Conservation (phyloP, 2,329 filamentous ascomycete genomes). For the Blastomyces silverae region DNA sequence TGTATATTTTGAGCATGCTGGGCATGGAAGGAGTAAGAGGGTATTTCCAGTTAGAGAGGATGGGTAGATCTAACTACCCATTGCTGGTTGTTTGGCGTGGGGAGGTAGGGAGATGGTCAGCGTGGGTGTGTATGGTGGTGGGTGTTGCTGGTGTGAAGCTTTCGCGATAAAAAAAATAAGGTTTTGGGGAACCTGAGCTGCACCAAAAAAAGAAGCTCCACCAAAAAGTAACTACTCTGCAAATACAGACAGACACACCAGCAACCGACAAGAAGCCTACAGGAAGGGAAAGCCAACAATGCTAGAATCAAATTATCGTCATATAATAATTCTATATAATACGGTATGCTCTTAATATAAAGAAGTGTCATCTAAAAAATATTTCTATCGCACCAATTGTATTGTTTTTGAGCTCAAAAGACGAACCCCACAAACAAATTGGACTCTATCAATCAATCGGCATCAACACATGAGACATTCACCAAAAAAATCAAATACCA, state of each 20-base stretch:
- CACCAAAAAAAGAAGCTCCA: neutral
- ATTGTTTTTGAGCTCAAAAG: neutral
- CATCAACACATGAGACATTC: neutral
- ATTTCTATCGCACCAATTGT: conserved; percentile 2
- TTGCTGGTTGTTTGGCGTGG: conserved; percentile 3
- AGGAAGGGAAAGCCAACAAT: neutral
- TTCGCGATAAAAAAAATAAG: conserved; percentile 9
- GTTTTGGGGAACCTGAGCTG: neutral
- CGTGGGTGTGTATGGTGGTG: conserved; percentile 1
- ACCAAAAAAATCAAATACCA: neutral
- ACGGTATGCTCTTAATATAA: neutral
- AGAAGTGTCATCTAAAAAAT: neutral
- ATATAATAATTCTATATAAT: neutral
- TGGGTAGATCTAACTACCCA: conserved; percentile 1
- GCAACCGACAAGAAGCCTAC: neutral
- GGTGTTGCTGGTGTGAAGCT: conserved; percentile 3
- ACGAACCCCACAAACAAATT: neutral
- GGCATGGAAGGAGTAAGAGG: conserved; percentile 19
- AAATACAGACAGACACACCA: neutral
- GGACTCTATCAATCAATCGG: neutral
- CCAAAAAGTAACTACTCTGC: no score
- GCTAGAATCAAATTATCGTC: neutral
- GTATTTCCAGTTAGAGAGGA: conserved; percentile 17
- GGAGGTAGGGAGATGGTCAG: conserved; percentile 14
- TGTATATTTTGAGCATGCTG: conserved; percentile 67